Percentiles rank a stretch among this genome's conserved stretches.
Conservation (phyloP, 805 yeast species). For the Monosporozyma unispora region DNA sequence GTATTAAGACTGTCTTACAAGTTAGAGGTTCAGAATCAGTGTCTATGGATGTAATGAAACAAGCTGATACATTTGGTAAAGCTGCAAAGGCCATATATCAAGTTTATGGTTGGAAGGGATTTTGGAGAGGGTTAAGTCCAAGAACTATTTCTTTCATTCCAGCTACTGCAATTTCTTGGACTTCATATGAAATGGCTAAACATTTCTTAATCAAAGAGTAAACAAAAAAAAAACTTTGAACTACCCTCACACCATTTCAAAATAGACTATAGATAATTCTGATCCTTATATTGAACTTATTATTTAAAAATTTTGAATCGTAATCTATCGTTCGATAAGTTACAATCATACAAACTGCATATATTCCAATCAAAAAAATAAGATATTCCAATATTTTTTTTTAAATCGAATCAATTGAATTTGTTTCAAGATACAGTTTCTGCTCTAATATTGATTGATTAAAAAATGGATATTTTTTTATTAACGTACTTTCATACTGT, state of each 20-base stretch:
- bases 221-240: background rate
- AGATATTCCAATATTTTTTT: no score
- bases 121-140: conserved; percentile 79
- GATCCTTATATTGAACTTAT: background rate
- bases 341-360: background rate
- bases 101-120: conserved; percentile 56
- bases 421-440: no score
- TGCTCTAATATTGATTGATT: no score
- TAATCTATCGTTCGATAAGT: background rate
- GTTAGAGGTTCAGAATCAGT: conserved; percentile 51
- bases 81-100: conserved; percentile 63
- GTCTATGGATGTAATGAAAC: conserved; percentile 34
- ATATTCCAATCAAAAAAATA: background rate
- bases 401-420: no score
- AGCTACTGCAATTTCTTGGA: conserved; percentile 95
- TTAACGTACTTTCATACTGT: background rate
- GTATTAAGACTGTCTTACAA: conserved; percentile 84
- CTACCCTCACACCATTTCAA: background rate
- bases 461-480: no score
- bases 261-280: background rate
- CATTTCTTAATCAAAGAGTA: conserved; percentile 23
- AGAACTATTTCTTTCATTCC: conserved; percentile 91
- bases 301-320: background rate
- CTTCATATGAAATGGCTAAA: conserved; percentile 95
- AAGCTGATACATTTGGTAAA: conserved; percentile 55